phyloP scores from a whole-genome alignment of 768 basidiomycete genomes.

The Rhodotorula taiwanensis region DNA sequence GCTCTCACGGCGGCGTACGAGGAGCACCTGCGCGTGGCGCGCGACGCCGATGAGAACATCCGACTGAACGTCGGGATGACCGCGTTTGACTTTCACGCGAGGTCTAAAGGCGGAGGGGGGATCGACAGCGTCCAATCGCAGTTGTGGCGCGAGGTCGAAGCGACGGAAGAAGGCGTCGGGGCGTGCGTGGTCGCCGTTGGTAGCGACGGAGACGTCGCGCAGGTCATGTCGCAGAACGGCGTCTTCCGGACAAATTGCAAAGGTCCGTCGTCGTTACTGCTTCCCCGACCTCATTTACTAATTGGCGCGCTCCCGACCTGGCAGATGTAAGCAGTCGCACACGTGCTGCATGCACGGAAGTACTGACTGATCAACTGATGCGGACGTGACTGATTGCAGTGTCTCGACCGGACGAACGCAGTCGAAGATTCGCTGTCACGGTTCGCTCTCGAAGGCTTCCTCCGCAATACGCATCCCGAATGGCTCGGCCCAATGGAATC shows the following conservation, averaged over 20 bases:
- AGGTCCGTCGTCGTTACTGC: too few species aligned
- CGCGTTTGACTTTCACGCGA: conserved; percentile 91
- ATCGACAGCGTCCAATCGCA: conserved; percentile 79
- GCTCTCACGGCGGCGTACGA: conserved; percentile 74
- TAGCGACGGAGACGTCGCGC: conserved; percentile 32
- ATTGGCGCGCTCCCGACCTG: too few species aligned
- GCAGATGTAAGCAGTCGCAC: too few species aligned
- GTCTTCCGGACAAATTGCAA: conserved; percentile 91
- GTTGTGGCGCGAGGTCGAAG: conserved; percentile 46
- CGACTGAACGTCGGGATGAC: conserved; percentile 51
- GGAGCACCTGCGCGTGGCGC: conserved; percentile 55
- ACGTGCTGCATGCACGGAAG: too few species aligned
- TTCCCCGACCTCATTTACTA: too few species aligned
- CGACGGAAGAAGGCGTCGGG: conserved; percentile 30
- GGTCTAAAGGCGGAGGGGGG: conserved; percentile 54
- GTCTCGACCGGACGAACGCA: conserved; percentile 94
- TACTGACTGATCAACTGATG: too few species aligned
- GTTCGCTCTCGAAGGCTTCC: conserved; percentile 70
- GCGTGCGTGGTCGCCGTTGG: conserved; percentile 34
- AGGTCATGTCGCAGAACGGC: conserved; percentile 82
- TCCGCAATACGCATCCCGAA: conserved; percentile 62
- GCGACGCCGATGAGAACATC: conserved; percentile 25
- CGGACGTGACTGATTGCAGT: too few species aligned
- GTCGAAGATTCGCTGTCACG: conserved; percentile 90
- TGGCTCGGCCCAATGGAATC: conserved; percentile 53